These are phyloP conservation scores for Pythium sp. DNA, from an alignment of 352 stramenopile genomes.

Conservation along the genomic window DNA sequence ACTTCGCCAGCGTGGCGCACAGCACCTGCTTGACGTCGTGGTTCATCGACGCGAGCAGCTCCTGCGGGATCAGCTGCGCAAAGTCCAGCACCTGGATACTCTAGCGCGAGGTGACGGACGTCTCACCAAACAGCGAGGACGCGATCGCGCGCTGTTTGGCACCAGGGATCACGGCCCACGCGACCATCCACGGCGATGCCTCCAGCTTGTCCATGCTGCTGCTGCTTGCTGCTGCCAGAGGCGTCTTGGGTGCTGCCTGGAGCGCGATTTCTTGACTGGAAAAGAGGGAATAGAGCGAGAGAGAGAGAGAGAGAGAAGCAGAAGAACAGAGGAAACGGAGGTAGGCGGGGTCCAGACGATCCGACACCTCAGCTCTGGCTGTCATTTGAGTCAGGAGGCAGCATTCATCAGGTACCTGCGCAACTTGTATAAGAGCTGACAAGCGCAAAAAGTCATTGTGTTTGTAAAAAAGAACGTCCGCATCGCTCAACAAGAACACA, in stretches of 20 bases:
- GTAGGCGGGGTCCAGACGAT: neutral
- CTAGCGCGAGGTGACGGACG: neutral
- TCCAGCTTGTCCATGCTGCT: neutral
- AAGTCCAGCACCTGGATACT: slow-evolving; percentile 26
- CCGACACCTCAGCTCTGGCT: neutral
- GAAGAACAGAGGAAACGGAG: neutral
- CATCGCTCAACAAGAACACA: no score
- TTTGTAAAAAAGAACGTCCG: no score
- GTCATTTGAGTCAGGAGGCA: neutral
- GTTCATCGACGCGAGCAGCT: slow-evolving; percentile 27
- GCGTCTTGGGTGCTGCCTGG: neutral
- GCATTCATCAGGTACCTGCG: no score
- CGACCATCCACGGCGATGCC: slow-evolving; percentile 2
- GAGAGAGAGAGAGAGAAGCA: no score
- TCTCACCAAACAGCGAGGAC: slow-evolving; percentile 10
- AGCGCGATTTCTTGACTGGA: neutral
- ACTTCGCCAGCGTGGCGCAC: slow-evolving; percentile 29
- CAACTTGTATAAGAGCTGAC: no score
- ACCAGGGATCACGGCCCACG: slow-evolving; percentile 10
- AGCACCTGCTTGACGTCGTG: slow-evolving; percentile 49
- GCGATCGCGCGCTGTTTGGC: slow-evolving; percentile 12
- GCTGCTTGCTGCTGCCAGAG: neutral
- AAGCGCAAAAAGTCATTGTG: no score
- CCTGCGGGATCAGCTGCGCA: slow-evolving; percentile 20
- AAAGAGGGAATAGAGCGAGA: neutral